Percentiles rank a stretch among this genome's conserved stretches.
Conservation (phyloP, 2,329 filamentous ascomycete genomes). For the Talaromyces sp. region DNA sequence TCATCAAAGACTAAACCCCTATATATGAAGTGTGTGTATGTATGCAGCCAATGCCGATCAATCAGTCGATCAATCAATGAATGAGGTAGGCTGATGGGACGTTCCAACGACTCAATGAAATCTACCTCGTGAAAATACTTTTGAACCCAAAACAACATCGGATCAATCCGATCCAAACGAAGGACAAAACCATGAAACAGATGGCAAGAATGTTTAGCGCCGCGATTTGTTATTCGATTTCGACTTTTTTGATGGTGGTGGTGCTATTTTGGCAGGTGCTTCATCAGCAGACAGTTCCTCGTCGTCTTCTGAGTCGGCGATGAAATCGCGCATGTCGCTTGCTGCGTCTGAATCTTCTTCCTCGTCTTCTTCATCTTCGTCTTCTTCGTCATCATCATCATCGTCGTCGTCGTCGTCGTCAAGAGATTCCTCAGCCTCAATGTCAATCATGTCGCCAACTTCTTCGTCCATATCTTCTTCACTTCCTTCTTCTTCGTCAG, state of each 20-base stretch:
- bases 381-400: slow-evolving; percentile 58
- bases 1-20: neutral
- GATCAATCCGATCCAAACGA: neutral
- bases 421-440: slow-evolving; percentile 50
- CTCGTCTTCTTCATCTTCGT: slow-evolving; percentile 58
- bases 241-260: slow-evolving; percentile 34
- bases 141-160: neutral
- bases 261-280: slow-evolving; percentile 20
- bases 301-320: slow-evolving; percentile 47
- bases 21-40: slow-evolving; percentile 13
- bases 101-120: neutral
- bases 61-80: slow-evolving; percentile 3
- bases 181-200: neutral
- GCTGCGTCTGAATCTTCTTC: slow-evolving; percentile 62
- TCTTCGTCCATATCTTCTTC: slow-evolving; percentile 39
- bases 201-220: slow-evolving; percentile 4
- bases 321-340: slow-evolving; percentile 48
- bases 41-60: slow-evolving; percentile 10
- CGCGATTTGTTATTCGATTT: slow-evolving; percentile 29
- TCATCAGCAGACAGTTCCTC: slow-evolving; percentile 36
- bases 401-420: slow-evolving; percentile 54
- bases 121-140: neutral
- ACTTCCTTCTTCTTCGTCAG: slow-evolving; percentile 47
- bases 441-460: slow-evolving; percentile 40
- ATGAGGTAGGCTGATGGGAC: neutral